Conservation (phyloP, 345 rosid species). For the Camelina neglecta region DNA sequence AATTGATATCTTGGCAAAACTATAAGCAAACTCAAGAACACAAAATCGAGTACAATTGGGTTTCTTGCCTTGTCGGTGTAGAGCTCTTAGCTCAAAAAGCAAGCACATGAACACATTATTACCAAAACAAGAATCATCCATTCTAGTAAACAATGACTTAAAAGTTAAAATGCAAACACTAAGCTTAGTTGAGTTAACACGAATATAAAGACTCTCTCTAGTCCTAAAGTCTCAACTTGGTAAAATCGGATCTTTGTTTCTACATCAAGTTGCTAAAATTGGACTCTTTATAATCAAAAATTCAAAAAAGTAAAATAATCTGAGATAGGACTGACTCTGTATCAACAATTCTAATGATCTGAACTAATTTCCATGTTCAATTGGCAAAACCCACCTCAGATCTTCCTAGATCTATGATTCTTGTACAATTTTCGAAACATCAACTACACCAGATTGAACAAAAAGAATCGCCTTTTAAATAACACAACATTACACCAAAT, state of each 20-base stretch:
- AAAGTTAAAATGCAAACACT: neutral
- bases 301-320: neutral
- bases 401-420: slow-evolving; percentile 43
- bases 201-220: neutral
- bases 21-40: slow-evolving; percentile 4
- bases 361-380: slow-evolving; percentile 24
- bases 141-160: slow-evolving; percentile 4
- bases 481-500: slow-evolving; percentile 47
- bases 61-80: neutral
- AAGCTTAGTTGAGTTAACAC: neutral
- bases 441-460: slow-evolving; percentile 21
- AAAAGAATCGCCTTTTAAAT: slow-evolving; percentile 14
- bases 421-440: slow-evolving; percentile 27
- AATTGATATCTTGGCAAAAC: neutral
- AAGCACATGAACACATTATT: neutral
- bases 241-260: neutral
- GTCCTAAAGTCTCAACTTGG: neutral
- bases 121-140: neutral
- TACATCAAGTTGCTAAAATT: neutral
- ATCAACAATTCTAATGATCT: neutral
- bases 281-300: neutral
- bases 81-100: neutral
- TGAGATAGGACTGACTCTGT: neutral
- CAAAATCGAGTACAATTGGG: neutral
- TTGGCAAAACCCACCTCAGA: neutral